These are phyloP conservation scores for Tulasnella sp. DNA, from an alignment of 768 basidiomycete species.

Conservation along the genomic window DNA sequence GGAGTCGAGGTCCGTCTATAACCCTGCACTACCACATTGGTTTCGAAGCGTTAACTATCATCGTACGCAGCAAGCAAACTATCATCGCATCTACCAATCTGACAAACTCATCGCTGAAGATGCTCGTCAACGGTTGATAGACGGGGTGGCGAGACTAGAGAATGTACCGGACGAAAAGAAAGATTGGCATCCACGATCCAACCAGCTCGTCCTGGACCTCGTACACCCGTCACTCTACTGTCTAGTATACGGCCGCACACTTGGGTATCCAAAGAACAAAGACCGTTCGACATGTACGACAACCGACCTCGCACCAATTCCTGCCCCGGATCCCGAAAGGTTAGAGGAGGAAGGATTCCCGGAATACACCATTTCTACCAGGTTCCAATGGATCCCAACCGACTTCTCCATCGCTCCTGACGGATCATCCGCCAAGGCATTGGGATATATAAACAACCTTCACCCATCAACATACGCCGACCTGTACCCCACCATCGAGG, in stretches of 20 bases:
- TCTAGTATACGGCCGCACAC: conserved; percentile 29
- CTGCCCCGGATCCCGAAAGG: not conserved
- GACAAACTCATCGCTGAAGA: conserved; percentile 26
- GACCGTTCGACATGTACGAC: not conserved
- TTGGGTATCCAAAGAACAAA: not conserved
- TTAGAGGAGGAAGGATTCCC: not conserved
- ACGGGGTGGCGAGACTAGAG: conserved; percentile 28
- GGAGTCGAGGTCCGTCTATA: not conserved
- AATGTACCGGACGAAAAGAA: conserved; percentile 27
- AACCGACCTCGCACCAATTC: not conserved
- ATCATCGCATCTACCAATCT: conserved; percentile 23
- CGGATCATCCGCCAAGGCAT: not conserved
- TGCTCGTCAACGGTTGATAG: conserved; percentile 23
- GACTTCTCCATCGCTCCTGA: conserved; percentile 1
- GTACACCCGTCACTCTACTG: conserved; percentile 35
- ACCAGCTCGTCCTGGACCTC: conserved; percentile 35
- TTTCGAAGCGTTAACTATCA: no score
- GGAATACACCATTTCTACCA: not conserved
- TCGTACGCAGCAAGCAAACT: conserved; percentile 18
- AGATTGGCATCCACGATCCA: conserved; percentile 39
- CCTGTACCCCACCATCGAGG: conserved; percentile 4
- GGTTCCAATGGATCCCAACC: conserved; percentile 11
- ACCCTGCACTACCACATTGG: no score
- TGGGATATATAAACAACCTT: conserved; percentile 13
- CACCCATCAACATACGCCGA: not conserved